Percentiles rank a stretch among this genome's conserved stretches.
phyloP scores from a whole-genome alignment of 495 filamentous ascomycete species.

The Xylaria intraflava region DNA sequence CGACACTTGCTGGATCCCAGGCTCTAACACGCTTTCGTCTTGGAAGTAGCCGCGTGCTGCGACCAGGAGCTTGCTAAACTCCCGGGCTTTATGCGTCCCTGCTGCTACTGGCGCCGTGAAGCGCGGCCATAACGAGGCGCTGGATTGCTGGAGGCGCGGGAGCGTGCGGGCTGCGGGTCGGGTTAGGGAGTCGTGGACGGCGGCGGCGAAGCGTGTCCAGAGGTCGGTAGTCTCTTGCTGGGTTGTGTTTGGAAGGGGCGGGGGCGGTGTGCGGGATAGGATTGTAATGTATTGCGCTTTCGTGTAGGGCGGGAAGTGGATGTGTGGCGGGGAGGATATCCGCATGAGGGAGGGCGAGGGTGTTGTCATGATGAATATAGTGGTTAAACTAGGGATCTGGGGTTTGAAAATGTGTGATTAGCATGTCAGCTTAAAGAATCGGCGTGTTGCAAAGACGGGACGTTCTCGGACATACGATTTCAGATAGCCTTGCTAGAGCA shows the following conservation, averaged over 20 bases:
- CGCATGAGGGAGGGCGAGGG: constrained; percentile 68
- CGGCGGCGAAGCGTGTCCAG: constrained; percentile 70
- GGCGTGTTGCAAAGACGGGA: neutral
- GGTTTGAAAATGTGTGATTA: constrained; percentile 12
- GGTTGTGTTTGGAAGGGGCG: constrained; percentile 32
- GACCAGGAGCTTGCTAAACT: constrained; percentile 77
- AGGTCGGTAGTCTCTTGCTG: constrained; percentile 51
- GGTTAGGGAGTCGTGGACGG: constrained; percentile 66
- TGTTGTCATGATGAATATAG: constrained; percentile 68
- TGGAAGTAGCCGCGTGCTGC: constrained; percentile 68
- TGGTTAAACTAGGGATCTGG: constrained; percentile 74
- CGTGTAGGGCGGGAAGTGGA: constrained; percentile 81
- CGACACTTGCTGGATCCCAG: constrained; percentile 52
- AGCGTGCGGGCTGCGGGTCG: constrained; percentile 61
- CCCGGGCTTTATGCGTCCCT: constrained; percentile 60
- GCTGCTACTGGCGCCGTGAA: constrained; percentile 62
- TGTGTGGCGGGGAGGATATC: constrained; percentile 63
- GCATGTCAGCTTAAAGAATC: neutral
- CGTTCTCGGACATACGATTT: constrained; percentile 51
- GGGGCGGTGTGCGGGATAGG: constrained; percentile 43
- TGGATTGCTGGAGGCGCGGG: constrained; percentile 50
- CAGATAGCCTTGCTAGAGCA: constrained; percentile 71
- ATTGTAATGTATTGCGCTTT: constrained; percentile 72
- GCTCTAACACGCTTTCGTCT: constrained; percentile 63
- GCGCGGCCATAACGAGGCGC: constrained; percentile 57